Percentiles rank a stretch among this genome's conserved stretches.
These are phyloP conservation scores for Cephaloascus albidus DNA, from an alignment of 805 yeast genomes.

Conservation along the genomic window DNA sequence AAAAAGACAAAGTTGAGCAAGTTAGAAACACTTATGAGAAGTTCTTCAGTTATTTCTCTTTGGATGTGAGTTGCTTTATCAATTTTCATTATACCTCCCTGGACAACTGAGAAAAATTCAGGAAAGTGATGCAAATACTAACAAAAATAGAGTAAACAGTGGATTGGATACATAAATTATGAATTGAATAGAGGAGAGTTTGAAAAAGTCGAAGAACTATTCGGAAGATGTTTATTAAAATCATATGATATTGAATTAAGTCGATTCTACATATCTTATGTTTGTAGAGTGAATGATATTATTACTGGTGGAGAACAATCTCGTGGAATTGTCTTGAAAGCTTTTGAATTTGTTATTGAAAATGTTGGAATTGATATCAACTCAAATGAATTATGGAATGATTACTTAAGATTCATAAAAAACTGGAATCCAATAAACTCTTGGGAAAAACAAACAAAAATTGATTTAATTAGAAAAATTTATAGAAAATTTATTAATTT, in stretches of 20 bases:
- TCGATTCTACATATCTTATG: conserved; percentile 69
- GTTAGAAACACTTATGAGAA: conserved; percentile 50
- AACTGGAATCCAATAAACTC: conserved; percentile 70
- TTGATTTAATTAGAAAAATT: conserved; percentile 65
- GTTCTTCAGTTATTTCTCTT: conserved; percentile 57
- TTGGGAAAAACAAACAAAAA: conserved; percentile 80
- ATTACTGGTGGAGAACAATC: conserved; percentile 81
- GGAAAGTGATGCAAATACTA: conserved; percentile 12
- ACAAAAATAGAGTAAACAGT: conserved; percentile 27
- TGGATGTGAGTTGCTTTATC: conserved; percentile 39
- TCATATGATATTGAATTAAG: conserved; percentile 64
- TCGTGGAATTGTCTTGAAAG: conserved; percentile 61
- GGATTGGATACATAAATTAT: conserved; percentile 64
- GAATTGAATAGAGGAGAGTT: conserved; percentile 60
- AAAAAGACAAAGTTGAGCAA: conserved; percentile 49
- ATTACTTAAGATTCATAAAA: conserved; percentile 70
- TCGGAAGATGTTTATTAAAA: conserved; percentile 52
- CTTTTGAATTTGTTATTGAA: conserved; percentile 74
- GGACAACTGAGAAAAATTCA: background rate
- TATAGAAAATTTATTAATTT: conserved; percentile 61
- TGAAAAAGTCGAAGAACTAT: conserved; percentile 54
- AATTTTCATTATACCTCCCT: background rate
- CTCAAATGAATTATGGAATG: conserved; percentile 69
- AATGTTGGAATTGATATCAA: conserved; percentile 73
- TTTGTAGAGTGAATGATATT: conserved; percentile 58